Evolutionary conservation across 2,329 filamentous ascomycete genomes (phyloP).

Genomic region (Penicillium sp.): DNA sequence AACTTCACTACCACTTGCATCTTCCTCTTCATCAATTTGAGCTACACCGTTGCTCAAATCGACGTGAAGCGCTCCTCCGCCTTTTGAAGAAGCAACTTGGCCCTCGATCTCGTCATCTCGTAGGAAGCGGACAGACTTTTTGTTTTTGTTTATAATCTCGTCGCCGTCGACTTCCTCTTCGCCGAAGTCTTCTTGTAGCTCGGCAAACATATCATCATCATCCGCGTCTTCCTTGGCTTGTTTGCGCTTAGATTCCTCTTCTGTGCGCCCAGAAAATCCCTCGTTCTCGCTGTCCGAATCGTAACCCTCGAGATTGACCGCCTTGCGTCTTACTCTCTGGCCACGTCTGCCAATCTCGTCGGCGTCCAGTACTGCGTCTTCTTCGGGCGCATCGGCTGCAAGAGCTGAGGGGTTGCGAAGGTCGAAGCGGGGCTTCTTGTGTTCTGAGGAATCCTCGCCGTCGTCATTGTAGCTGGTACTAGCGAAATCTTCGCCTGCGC

Average conservation of each 20-base stretch:
- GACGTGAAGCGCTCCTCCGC: conserved; percentile 65
- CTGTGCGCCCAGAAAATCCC: conserved; percentile 75
- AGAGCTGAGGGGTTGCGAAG: conserved; percentile 90
- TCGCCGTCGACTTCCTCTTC: conserved; percentile 55
- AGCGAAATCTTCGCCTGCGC: conserved; percentile 76
- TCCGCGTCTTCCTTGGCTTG: conserved; percentile 40
- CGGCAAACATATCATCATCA: conserved; percentile 80
- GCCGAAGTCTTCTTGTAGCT: conserved; percentile 59
- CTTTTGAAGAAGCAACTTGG: conserved; percentile 71
- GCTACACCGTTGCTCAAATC: conserved; percentile 54
- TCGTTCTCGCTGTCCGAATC: conserved; percentile 92
- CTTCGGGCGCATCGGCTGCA: conserved; percentile 74
- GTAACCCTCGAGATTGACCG: conserved; percentile 95
- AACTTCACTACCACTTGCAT: conserved; percentile 56
- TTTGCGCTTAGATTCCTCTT: conserved; percentile 52
- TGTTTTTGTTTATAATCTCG: conserved; percentile 57
- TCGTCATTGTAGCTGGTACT: conserved; percentile 66
- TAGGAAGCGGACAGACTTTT: conserved; percentile 62
- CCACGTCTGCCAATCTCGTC: conserved; percentile 82
- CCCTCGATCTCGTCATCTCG: conserved; percentile 70
- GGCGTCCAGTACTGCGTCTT: conserved; percentile 76
- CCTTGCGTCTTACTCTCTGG: conserved; percentile 79
- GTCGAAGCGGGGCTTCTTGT: conserved; percentile 89
- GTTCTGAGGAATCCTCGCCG: conserved; percentile 45
- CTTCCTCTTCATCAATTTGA: conserved; percentile 64